phyloP scores from a whole-genome alignment of 495 filamentous ascomycete species.

The Penicillium egyptiacum region DNA sequence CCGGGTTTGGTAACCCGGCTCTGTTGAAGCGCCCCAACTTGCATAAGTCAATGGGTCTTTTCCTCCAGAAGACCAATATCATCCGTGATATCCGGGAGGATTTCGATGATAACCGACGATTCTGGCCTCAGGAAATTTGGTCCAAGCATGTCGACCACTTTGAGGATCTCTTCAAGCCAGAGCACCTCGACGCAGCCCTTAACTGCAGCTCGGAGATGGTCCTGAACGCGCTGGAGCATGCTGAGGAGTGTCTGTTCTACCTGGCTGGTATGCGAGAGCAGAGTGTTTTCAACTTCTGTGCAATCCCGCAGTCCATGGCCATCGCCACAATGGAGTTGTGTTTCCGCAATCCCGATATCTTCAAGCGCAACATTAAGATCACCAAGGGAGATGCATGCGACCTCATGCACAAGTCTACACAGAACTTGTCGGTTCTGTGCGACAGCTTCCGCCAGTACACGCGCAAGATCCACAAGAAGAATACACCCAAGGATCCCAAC shows the following conservation, averaged over 20 bases:
- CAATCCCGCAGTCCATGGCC: slow-evolving; percentile 98
- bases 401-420: slow-evolving; percentile 87
- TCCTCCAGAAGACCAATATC: slow-evolving; percentile 97
- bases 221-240: slow-evolving; percentile 80
- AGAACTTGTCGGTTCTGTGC: slow-evolving; percentile 78
- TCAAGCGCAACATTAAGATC: slow-evolving; percentile 89
- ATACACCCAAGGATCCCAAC: slow-evolving; percentile 89
- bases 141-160: slow-evolving; percentile 87
- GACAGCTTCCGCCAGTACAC: slow-evolving; percentile 74
- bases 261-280: slow-evolving; percentile 94
- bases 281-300: slow-evolving; percentile 99
- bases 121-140: slow-evolving; percentile 97
- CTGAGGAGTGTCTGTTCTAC: slow-evolving; percentile 93
- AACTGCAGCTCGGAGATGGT: slow-evolving; percentile 95
- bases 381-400: slow-evolving; percentile 91
- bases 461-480: slow-evolving; percentile 88
- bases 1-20: slow-evolving; percentile 80
- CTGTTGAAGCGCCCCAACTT: slow-evolving; percentile 75
- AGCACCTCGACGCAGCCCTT: slow-evolving; percentile 76
- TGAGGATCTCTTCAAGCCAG: slow-evolving; percentile 81
- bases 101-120: slow-evolving; percentile 77
- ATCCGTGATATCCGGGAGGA: slow-evolving; percentile 95
- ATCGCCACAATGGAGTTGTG: slow-evolving; percentile 89
- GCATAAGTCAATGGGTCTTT: slow-evolving; percentile 93
- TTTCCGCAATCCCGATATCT: slow-evolving; percentile 89